Percentiles rank a stretch among this genome's conserved stretches.
These are phyloP conservation scores for Suillus lakei DNA, from an alignment of 768 basidiomycete species.

Conservation along the genomic window DNA sequence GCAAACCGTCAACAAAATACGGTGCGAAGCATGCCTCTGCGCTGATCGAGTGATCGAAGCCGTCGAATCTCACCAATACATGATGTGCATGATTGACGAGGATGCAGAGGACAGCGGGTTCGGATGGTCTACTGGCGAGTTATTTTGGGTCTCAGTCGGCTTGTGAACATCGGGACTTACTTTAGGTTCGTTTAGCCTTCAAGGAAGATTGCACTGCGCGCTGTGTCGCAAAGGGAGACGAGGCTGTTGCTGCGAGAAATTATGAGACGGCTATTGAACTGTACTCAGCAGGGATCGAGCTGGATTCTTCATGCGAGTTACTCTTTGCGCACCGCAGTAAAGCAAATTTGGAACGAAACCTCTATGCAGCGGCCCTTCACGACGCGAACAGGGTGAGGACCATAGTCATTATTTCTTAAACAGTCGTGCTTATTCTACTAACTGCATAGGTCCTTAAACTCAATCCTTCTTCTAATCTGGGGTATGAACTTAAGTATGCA, in stretches of 20 bases:
- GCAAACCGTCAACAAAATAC: not conserved
- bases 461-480: not conserved
- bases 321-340: not conserved
- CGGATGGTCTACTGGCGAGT: not conserved
- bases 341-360: not conserved
- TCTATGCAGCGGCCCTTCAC: not conserved
- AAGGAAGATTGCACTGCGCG: not conserved
- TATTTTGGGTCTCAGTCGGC: too few species aligned
- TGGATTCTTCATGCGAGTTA: not conserved
- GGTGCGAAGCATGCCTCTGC: not conserved
- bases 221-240: not conserved
- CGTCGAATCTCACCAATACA: not conserved
- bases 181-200: not conserved
- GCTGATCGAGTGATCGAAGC: slow-evolving; percentile 3
- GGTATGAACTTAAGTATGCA: not conserved
- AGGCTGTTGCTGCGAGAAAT: not conserved
- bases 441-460: not conserved
- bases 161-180: not conserved
- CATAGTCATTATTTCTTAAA: not conserved
- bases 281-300: not conserved
- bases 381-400: not conserved
- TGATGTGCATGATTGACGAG: not conserved
- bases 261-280: not conserved
- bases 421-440: not conserved
- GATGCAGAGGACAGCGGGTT: not conserved